Evolutionary conservation across 1,284 basidiomycete genomes (phyloP), one percentile per base, ranked within the genome.

Genomic region (Cryptococcus jaspeensis): DNA sequence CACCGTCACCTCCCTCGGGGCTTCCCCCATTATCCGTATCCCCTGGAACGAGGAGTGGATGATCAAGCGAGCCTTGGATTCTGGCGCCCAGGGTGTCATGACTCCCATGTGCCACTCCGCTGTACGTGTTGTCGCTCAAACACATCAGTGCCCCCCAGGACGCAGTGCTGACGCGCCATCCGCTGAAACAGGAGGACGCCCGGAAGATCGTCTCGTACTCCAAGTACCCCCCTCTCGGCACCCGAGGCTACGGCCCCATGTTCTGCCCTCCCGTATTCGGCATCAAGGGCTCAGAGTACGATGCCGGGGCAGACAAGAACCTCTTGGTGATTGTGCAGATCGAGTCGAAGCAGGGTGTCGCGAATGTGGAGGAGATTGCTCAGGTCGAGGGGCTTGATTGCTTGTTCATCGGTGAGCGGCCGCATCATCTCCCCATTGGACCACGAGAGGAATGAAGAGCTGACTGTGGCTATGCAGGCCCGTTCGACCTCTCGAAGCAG

Each of bases 311-410:
- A 2, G 87, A 88, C 64, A 79, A 84, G 0, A 76, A 79, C 40
- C 72, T 86, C 16, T 62, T 85, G 15, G 80, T 87, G 20, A 83
- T 87, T 74, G 81, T 85, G 4, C 86, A 87, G 70, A 86, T 87
- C 56, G 85, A 87, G 73, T 87, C 81, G 5, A 77, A 70, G 50
- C 83, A 86, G 50, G 86, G 79, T 0, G 80, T 87, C 11, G 64
- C 82, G 50, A 89, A 87, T 60, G 74, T 85, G 13, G 79, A 84
- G 36, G 81, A 81, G 43, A 87, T 88, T 53, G 84, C 85, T 6
- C 68, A 76, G 2, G 85, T 87, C 2, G 81, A 84, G 25, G 86
- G 87, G 0, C 77, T 87, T 79, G 82, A 84, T 50, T 80, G 80
- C 1, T 73, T 84, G 3, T 87, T 88, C 76, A 84, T 88, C 55